Base-by-base conservation (phyloP, 371 early-diverging fungal species). In the Mortierella polycephala region DNA sequence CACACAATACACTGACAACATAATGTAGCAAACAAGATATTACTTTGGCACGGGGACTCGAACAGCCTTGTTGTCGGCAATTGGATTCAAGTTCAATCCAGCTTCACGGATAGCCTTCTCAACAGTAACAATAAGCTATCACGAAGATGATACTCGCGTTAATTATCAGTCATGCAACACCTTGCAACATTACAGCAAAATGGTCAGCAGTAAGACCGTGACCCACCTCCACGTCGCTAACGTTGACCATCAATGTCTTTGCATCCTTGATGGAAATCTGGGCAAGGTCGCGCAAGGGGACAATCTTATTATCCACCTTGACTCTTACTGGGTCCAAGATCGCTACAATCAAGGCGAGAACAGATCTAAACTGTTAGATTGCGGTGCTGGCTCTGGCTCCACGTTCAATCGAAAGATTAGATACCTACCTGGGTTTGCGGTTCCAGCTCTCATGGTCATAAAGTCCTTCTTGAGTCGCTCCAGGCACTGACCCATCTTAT, bases 11-110 rank as follows among this genome's bases (percentile, higher is more conserved):
- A n/a, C n/a, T n/a, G n/a, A n/a, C n/a, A n/a, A n/a, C n/a, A n/a
- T n/a, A n/a, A n/a, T n/a, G n/a, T n/a, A n/a, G n/a, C n/a, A n/a
- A 20, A 46, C 55, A 4, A 18, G 20, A 18, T 0, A 44, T 82
- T 89, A 91, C 93, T 92, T 94, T 71, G 96, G 98, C 55, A 97
- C 90, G 7, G 96, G 95, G 0, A 96, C 94, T 52, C 88, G 84
- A 59, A 96, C 81, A 21, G 87, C 81, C 59, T 90, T 90, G 56
- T 87, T 89, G 40, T 94, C 92, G 20, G 85, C 81, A 51, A 90
- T 84, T 40, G 98, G 96, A 73, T 94, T 95, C 51, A 96, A 82
- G 55, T 93, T 94, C 46, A 96, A 85, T 37, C 89, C 91, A 16
- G 96, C 90, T 53, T 86, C 87, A 60, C 94, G 91, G 67, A 97